These are phyloP conservation scores for Stenogyne calaminthoides DNA, from an alignment of 305 asterid genomes.

Conservation along the genomic window DNA sequence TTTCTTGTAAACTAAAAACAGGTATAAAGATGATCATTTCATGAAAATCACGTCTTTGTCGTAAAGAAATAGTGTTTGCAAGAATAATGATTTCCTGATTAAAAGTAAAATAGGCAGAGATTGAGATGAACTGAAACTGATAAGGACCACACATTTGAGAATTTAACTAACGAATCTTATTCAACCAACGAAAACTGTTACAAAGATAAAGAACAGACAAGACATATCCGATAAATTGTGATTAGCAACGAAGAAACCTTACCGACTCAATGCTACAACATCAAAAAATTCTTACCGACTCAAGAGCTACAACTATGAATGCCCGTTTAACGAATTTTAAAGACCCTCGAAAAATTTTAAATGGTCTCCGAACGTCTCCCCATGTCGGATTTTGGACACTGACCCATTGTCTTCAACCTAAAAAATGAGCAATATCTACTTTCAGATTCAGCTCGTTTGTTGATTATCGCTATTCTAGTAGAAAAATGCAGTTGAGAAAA, in stretches of 20 bases:
- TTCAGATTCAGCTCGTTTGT: background rate
- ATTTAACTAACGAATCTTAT: background rate
- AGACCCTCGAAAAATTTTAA: constrained; percentile 77
- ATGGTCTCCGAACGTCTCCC: constrained; percentile 82
- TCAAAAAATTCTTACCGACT: constrained; percentile 28
- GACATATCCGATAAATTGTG: background rate
- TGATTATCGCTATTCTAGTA: background rate
- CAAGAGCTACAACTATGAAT: background rate
- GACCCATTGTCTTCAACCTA: constrained; percentile 86
- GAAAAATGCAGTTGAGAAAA: background rate
- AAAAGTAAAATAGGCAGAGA: background rate
- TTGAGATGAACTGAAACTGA: background rate
- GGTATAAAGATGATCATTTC: background rate
- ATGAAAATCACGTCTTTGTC: constrained; percentile 8
- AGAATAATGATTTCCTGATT: constrained; percentile 6
- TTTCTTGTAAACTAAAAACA: constrained; percentile 22
- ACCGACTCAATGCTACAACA: constrained; percentile 6
- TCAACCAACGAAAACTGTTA: constrained; percentile 1
- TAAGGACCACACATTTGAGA: background rate
- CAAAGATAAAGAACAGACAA: constrained; percentile 10
- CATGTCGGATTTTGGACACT: constrained; percentile 74
- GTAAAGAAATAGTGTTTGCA: background rate
- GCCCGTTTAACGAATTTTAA: constrained; percentile 25
- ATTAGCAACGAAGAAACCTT: constrained; percentile 23
- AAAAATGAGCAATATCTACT: background rate